phyloP scores from a whole-genome alignment of 345 rosid genomes.

The Kernera saxatilis region DNA sequence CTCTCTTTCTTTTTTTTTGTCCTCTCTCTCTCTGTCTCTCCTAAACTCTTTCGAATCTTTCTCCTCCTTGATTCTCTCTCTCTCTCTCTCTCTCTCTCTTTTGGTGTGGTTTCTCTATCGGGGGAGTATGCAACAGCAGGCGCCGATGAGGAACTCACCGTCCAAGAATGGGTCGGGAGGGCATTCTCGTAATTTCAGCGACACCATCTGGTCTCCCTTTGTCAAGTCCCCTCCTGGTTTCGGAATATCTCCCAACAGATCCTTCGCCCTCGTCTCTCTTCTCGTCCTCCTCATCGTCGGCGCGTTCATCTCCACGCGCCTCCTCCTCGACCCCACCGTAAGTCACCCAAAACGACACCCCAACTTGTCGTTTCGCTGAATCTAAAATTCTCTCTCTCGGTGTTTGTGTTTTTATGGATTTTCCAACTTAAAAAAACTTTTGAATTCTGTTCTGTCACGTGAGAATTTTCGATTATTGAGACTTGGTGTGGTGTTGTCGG shows the following conservation, averaged over 20 bases:
- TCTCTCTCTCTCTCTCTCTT: too few species aligned
- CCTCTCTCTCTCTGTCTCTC: not conserved
- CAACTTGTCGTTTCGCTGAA: not conserved
- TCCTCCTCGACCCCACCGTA: conserved; percentile 46
- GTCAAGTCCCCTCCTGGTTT: conserved; percentile 21
- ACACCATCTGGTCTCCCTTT: not conserved
- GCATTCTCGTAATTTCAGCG: not conserved
- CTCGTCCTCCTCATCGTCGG: conserved; percentile 52
- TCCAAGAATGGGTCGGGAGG: conserved; percentile 15
- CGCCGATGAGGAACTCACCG: conserved; percentile 30
- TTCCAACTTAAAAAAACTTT: not conserved
- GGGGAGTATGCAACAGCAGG: not conserved
- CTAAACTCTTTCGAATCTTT: not conserved
- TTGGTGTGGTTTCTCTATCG: not conserved
- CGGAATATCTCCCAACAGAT: conserved; percentile 26
- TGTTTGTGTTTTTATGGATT: not conserved
- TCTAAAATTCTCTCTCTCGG: not conserved
- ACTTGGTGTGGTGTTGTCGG: conserved; percentile 17
- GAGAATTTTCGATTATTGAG: not conserved
- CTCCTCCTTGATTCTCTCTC: not conserved
- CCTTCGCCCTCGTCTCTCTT: conserved; percentile 36
- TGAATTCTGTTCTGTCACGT: conserved; percentile 21
- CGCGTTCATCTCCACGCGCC: conserved; percentile 64
- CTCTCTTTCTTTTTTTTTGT: not conserved
- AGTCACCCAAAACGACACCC: conserved; percentile 11